phyloP scores from a whole-genome alignment of 768 basidiomycete genomes.

The Pleurotus pulmonarius region DNA sequence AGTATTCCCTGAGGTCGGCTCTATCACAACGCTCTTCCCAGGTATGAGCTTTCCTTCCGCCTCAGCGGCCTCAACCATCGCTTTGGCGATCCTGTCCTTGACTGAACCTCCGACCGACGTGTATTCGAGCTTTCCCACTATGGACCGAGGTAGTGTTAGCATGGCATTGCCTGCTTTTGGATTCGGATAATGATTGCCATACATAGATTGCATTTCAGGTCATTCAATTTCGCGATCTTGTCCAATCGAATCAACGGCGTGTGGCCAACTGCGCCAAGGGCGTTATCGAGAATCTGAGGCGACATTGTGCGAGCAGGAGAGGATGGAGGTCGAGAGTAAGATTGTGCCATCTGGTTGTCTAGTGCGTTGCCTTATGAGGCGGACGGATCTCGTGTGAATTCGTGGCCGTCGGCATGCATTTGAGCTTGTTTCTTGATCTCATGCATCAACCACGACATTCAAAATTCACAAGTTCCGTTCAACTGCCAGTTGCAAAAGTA shows the following conservation, averaged over 20 bases:
- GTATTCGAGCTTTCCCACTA: constrained; percentile 90
- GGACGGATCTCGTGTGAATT: constrained; percentile 8
- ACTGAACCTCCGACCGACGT: constrained; percentile 90
- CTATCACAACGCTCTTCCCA: constrained; percentile 89
- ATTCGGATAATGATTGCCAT: constrained; percentile 26
- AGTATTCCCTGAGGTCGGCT: constrained; percentile 95
- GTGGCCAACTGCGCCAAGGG: constrained; percentile 83
- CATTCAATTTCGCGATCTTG: constrained; percentile 69
- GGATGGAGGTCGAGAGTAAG: background rate
- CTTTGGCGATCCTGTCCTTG: constrained; percentile 94
- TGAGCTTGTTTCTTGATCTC: background rate
- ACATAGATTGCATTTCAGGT: constrained; percentile 88
- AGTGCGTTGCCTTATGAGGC: background rate
- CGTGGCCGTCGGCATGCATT: background rate
- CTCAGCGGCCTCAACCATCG: constrained; percentile 97
- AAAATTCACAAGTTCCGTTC: background rate
- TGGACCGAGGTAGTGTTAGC: background rate
- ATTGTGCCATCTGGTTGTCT: background rate
- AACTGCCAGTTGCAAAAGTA: no score
- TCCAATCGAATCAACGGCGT: constrained; percentile 89
- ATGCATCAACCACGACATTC: background rate
- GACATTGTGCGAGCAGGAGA: constrained; percentile 23
- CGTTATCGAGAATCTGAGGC: constrained; percentile 64
- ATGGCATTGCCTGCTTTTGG: no score
- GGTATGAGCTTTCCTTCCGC: constrained; percentile 79